phyloP scores from a whole-genome alignment of 345 rosid genomes.

The Abelmoschus esculentus region DNA sequence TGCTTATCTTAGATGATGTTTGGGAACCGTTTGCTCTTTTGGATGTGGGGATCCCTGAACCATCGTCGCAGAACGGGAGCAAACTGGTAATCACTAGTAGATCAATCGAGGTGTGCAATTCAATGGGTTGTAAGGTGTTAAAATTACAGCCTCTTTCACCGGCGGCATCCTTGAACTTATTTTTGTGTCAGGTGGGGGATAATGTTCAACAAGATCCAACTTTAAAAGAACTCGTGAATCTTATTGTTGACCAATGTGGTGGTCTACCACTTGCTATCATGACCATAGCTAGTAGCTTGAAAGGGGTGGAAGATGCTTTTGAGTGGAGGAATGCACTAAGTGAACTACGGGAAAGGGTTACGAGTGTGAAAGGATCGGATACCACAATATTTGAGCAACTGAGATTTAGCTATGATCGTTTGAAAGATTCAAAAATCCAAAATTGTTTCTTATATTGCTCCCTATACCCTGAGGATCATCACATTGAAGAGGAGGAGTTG shows the following conservation, averaged over 20 bases:
- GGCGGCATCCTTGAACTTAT: background rate
- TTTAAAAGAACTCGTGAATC: background rate
- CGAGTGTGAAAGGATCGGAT: background rate
- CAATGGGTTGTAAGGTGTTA: constrained; percentile 6
- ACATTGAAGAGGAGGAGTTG: background rate
- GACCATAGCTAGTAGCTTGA: background rate
- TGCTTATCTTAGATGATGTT: constrained; percentile 10
- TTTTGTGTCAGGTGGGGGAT: background rate
- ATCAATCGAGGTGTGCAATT: constrained; percentile 1
- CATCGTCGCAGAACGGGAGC: background rate
- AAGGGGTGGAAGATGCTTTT: background rate
- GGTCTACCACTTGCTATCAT: constrained; percentile 1
- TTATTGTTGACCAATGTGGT: background rate
- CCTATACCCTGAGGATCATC: constrained; percentile 1
- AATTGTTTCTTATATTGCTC: background rate
- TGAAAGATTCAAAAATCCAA: constrained; percentile 3
- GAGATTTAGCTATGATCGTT: constrained; percentile 2
- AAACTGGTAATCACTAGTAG: constrained; percentile 2
- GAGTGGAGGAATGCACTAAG: constrained; percentile 5
- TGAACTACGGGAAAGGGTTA: background rate
- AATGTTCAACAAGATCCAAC: background rate
- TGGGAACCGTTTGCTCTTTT: background rate
- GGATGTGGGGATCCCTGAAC: background rate
- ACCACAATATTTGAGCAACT: background rate
- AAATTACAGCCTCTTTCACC: background rate